A percentile compares a stretch with the other conserved stretches of the same genome.
Evolutionary conservation across 2,329 filamentous ascomycete genomes (phyloP).

Genomic region (Fusarium camptoceras): DNA sequence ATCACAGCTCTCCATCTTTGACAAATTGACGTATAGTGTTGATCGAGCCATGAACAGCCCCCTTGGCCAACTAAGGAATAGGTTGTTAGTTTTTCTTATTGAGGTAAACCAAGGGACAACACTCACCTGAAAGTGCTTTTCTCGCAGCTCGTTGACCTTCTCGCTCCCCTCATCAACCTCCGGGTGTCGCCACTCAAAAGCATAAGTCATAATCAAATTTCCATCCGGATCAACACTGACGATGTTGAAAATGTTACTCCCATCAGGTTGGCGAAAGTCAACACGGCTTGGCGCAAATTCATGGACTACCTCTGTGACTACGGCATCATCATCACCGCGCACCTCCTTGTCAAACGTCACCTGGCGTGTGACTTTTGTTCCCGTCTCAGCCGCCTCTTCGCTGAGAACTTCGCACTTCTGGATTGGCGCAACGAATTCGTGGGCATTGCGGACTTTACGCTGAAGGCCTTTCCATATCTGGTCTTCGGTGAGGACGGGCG

Average conservation of each 20-base stretch:
- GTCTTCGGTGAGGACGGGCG: conserved; percentile 45
- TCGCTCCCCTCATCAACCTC: conserved; percentile 46
- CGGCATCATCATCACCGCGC: conserved; percentile 7
- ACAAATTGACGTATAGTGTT: conserved; percentile 27
- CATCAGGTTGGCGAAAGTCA: conserved; percentile 52
- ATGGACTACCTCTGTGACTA: conserved; percentile 49
- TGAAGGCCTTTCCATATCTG: conserved; percentile 54
- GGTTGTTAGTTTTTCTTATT: fast-evolving
- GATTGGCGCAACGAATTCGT: conserved; percentile 56
- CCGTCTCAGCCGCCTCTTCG: conserved; percentile 36
- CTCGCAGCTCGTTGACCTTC: conserved; percentile 42
- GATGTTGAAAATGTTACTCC: conserved; percentile 52
- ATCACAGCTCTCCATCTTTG: conserved; percentile 20
- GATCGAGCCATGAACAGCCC: conserved; percentile 34
- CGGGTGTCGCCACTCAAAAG: conserved; percentile 52
- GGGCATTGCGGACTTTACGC: conserved; percentile 51
- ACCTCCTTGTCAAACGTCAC: conserved; percentile 44
- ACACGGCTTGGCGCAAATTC: conserved; percentile 50
- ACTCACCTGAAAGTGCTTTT: conserved; percentile 38
- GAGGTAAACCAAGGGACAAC: fast-evolving
- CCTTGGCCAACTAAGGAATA: conserved; percentile 10
- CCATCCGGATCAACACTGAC: conserved; percentile 48
- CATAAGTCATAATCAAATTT: conserved; percentile 51
- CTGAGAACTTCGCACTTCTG: conserved; percentile 47
- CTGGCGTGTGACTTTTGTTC: conserved; percentile 45